Evolutionary conservation across 192 early-diverging fungal species (phyloP).

Genomic region (Podila epigama): DNA sequence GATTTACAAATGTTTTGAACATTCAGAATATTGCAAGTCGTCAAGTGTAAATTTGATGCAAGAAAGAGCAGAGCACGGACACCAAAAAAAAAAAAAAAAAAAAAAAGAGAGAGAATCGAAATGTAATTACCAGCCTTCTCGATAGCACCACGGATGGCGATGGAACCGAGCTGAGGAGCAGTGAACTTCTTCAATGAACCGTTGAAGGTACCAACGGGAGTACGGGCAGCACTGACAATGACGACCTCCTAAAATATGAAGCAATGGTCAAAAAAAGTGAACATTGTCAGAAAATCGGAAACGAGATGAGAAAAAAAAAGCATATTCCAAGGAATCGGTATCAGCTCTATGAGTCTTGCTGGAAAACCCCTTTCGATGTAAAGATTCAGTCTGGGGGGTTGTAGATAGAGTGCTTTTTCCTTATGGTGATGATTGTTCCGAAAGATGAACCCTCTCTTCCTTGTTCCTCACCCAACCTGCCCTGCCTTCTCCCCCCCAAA

Average conservation of each 20-base stretch:
- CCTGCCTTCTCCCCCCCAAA: slow-evolving; percentile 12
- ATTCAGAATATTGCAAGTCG: background rate
- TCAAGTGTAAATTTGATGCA: background rate
- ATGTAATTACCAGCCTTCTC: slow-evolving; percentile 80
- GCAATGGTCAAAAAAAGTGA: background rate
- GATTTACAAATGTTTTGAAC: background rate
- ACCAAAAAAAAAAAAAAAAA: background rate
- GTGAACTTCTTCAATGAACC: slow-evolving; percentile 85
- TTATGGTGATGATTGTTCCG: background rate
- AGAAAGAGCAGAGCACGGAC: background rate
- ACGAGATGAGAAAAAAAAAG: too few relatives aligned
- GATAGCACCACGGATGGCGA: slow-evolving; percentile 86
- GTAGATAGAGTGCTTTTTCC: too few relatives aligned
- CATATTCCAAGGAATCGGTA: too few relatives aligned
- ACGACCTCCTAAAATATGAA: slow-evolving; percentile 57
- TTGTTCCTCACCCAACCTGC: background rate
- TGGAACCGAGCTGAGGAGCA: slow-evolving; percentile 86
- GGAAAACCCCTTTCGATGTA: too few relatives aligned
- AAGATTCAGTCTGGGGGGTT: too few relatives aligned
- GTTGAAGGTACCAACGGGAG: slow-evolving; percentile 92
- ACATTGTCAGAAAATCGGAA: too few relatives aligned
- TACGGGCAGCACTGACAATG: slow-evolving; percentile 79
- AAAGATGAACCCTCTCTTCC: background rate
- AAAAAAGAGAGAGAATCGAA: too few relatives aligned
- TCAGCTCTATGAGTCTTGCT: too few relatives aligned